A percentile compares a stretch with the other conserved stretches of the same genome.
Conservation (phyloP, 257 asterid species). For the Salvia miltiorrhiza region DNA sequence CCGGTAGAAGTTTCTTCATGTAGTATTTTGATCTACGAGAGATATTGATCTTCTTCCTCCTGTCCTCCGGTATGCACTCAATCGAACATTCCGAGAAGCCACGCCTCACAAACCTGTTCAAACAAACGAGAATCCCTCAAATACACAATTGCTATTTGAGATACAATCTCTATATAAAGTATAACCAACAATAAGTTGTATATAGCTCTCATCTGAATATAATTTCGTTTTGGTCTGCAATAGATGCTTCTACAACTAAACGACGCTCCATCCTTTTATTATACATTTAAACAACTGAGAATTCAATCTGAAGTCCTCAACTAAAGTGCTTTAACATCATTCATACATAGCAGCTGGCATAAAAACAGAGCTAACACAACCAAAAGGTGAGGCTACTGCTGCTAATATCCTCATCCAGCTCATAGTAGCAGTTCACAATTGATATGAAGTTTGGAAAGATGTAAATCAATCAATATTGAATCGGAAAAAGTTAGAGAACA, state of each 20-base stretch:
- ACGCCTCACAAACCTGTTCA: slow-evolving; percentile 88
- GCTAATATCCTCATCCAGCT: not conserved
- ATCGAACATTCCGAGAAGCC: slow-evolving; percentile 83
- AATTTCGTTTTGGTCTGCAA: too few relatives aligned
- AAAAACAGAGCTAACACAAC: too few relatives aligned
- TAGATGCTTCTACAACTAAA: too few relatives aligned
- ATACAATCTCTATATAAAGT: too few relatives aligned
- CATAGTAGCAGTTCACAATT: not conserved
- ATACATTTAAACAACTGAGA: too few relatives aligned
- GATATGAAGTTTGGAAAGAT: not conserved
- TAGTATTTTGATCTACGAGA: slow-evolving; percentile 87
- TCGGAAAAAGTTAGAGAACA: not conserved
- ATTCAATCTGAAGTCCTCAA: too few relatives aligned
- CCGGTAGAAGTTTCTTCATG: slow-evolving; percentile 73
- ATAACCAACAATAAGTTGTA: too few relatives aligned
- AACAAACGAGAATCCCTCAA: not conserved
- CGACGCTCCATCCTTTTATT: too few relatives aligned
- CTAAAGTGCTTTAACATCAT: not conserved
- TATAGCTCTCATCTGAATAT: too few relatives aligned
- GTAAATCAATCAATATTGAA: not conserved
- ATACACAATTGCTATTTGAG: not conserved
- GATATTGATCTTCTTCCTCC: slow-evolving; percentile 70
- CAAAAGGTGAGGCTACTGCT: not conserved
- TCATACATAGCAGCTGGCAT: too few relatives aligned
- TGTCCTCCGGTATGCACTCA: slow-evolving; percentile 64